phyloP scores from a whole-genome alignment of 306 rosid genomes.

The Crotalaria pallida region DNA sequence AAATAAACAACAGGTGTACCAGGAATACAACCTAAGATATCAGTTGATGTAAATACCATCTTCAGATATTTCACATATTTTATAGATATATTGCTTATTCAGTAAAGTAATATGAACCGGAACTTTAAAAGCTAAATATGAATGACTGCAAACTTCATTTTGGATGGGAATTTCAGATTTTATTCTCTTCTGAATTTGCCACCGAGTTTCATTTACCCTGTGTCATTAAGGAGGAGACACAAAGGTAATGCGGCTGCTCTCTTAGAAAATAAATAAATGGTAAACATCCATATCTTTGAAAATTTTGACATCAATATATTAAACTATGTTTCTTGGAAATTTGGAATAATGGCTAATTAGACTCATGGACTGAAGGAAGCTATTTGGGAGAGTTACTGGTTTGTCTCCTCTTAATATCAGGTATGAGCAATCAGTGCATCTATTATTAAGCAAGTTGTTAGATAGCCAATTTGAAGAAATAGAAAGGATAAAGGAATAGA shows the following conservation, averaged over 20 bases:
- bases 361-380: background rate
- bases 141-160: background rate
- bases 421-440: background rate
- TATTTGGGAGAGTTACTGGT: background rate
- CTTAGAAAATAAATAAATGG: background rate
- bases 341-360: background rate
- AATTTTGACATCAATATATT: background rate
- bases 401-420: background rate
- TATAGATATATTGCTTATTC: background rate
- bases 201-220: background rate
- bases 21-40: constrained; percentile 1
- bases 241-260: background rate
- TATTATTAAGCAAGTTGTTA: background rate
- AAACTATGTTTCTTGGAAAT: background rate
- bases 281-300: background rate
- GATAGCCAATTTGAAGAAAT: background rate
- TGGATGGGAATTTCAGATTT: background rate
- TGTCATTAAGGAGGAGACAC: background rate
- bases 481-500: constrained; percentile 19
- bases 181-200: background rate
- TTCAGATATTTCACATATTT: background rate
- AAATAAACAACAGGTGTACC: background rate
- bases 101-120: background rate
- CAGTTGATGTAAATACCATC: background rate
- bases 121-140: background rate